These are phyloP conservation scores for Adiantum capillusveneris DNA, from an alignment of 75 land plant species.

Conservation along the genomic window DNA sequence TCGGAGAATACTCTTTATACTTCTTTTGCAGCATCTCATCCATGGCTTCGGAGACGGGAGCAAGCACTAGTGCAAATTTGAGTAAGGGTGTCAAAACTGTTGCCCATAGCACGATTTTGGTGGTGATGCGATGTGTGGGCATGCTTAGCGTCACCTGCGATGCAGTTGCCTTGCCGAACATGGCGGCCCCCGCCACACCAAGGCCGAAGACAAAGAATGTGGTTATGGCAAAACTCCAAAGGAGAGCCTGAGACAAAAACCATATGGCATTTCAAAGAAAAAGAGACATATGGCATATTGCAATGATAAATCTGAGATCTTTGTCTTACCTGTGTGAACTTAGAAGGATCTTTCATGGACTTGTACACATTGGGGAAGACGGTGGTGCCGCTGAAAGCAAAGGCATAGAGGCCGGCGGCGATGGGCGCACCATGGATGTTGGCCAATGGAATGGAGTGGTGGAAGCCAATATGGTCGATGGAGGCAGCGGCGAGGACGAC, in stretches of 20 bases:
- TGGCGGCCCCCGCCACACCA: constrained; percentile 13
- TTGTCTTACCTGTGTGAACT: constrained; percentile 12
- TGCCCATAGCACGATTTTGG: constrained; percentile 21
- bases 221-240: constrained; percentile 12
- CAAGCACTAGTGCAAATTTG: constrained; percentile 24
- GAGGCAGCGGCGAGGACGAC: constrained; percentile 8
- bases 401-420: constrained; percentile 20
- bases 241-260: constrained; percentile 10
- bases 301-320: no score
- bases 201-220: constrained; percentile 1
- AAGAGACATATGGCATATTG: no score
- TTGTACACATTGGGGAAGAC: constrained; percentile 16
- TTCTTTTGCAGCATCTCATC: constrained; percentile 6
- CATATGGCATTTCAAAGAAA: no score
- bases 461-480: constrained; percentile 16
- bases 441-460: constrained; percentile 6
- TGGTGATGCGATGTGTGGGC: constrained; percentile 13
- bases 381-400: constrained; percentile 19
- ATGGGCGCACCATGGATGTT: constrained; percentile 6
- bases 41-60: constrained; percentile 15
- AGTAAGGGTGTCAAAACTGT: constrained; percentile 19
- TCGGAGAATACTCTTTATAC: background rate
- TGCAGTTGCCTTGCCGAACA: constrained; percentile 13
- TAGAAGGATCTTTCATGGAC: constrained; percentile 25
- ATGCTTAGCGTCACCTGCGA: constrained; percentile 21